phyloP scores from a whole-genome alignment of 768 basidiomycete genomes.

The Asterophora parasitica region DNA sequence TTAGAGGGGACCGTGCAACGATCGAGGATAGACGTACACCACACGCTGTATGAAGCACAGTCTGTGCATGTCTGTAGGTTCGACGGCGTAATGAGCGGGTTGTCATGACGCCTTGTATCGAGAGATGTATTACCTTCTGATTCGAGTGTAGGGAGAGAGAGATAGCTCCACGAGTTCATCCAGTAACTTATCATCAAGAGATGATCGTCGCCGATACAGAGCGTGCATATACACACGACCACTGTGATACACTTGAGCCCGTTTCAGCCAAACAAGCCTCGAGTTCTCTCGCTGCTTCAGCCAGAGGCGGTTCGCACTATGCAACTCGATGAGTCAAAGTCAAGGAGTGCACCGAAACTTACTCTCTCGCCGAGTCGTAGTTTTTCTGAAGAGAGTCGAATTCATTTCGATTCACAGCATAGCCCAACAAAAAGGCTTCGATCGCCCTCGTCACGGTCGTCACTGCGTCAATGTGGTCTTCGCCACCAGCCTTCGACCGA shows the following conservation, averaged over 20 bases:
- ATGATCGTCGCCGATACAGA: constrained; percentile 67
- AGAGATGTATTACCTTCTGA: constrained; percentile 52
- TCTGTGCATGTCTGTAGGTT: constrained; percentile 61
- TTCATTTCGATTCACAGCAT: constrained; percentile 55
- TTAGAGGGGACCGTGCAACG: constrained; percentile 5
- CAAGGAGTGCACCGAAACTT: constrained; percentile 18
- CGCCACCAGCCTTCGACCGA: constrained; percentile 55
- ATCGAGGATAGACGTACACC: constrained; percentile 41
- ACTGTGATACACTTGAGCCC: constrained; percentile 75
- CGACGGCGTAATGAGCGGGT: constrained; percentile 1
- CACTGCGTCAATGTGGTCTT: constrained; percentile 86
- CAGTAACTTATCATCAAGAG: constrained; percentile 67
- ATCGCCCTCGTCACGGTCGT: constrained; percentile 67
- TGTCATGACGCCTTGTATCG: background rate
- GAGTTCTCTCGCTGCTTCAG: constrained; percentile 71
- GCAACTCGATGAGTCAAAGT: background rate
- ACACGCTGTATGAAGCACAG: constrained; percentile 57
- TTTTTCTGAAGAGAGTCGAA: constrained; percentile 66
- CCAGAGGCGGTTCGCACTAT: constrained; percentile 63
- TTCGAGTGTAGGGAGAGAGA: constrained; percentile 73
- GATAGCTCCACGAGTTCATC: constrained; percentile 68
- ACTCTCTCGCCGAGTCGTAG: constrained; percentile 61
- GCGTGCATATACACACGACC: constrained; percentile 75
- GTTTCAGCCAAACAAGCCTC: constrained; percentile 67
- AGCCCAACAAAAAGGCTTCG: constrained; percentile 70